These are phyloP conservation scores for Scleroderma bovista DNA, from an alignment of 768 basidiomycete genomes.

Conservation along the genomic window DNA sequence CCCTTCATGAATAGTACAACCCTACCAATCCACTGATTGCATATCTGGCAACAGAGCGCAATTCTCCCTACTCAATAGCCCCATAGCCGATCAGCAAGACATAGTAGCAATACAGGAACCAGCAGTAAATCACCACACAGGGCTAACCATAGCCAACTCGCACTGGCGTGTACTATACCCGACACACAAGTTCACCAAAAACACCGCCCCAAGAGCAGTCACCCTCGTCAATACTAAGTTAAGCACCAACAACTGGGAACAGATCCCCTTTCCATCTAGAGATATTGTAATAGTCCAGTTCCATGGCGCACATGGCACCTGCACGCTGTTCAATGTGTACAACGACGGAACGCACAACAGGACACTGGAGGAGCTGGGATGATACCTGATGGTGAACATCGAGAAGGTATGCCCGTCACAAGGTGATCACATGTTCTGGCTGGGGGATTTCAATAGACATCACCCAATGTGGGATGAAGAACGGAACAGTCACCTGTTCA, in stretches of 20 bases:
- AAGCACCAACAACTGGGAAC: conserved; percentile 17
- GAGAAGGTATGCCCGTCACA: background rate
- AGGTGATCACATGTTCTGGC: conserved; percentile 19
- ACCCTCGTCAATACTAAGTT: conserved; percentile 17
- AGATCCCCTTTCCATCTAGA: conserved; percentile 17
- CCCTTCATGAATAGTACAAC: too few relatives aligned
- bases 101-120: conserved; percentile 5
- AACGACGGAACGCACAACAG: conserved; percentile 25
- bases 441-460: conserved; percentile 38
- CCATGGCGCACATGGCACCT: conserved; percentile 2
- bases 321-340: conserved; percentile 36
- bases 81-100: conserved; percentile 14
- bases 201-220: conserved; percentile 7
- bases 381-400: conserved; percentile 1
- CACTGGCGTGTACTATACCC: background rate
- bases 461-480: conserved; percentile 36
- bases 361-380: conserved; percentile 8
- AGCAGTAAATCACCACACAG: background rate
- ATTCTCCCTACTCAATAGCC: too few relatives aligned
- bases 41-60: conserved; percentile 9
- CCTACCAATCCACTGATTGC: conserved; percentile 12
- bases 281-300: conserved; percentile 29
- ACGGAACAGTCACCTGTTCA: conserved; percentile 18
- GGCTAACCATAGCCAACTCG: background rate
- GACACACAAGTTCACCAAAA: background rate